Conservation (phyloP, 768 basidiomycete genomes). For the Hygrophoropsis aurantiaca region DNA sequence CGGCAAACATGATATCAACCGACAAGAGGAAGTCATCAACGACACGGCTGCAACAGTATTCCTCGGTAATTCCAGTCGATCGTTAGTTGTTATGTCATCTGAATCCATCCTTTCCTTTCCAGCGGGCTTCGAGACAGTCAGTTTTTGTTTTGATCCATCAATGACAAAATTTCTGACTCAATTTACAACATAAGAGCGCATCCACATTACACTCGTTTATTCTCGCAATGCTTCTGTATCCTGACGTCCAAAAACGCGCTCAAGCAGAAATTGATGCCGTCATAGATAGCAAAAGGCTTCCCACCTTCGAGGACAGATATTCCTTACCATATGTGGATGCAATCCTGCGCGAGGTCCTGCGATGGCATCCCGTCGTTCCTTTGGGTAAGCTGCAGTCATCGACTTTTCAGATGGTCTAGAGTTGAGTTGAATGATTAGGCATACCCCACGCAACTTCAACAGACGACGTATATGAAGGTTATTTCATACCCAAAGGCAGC, state of each 20-base stretch:
- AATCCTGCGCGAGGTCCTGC: conserved; percentile 8
- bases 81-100: not conserved
- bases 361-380: conserved; percentile 8
- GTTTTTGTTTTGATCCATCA: not conserved
- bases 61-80: conserved; percentile 13
- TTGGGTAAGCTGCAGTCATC: not conserved
- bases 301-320: conserved; percentile 8
- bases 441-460: conserved; percentile 6
- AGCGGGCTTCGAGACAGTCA: conserved; percentile 9
- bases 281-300: conserved; percentile 11
- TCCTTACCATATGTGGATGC: conserved; percentile 15
- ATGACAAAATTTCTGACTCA: not conserved
- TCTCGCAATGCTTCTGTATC: conserved; percentile 18
- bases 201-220: conserved; percentile 9
- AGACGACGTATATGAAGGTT: conserved; percentile 16
- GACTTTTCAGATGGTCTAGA: too few relatives aligned
- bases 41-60: conserved; percentile 17
- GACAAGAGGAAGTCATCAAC: conserved; percentile 18
- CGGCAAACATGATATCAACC: conserved; percentile 1
- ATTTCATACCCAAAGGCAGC: conserved; percentile 37
- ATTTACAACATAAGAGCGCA: not conserved
- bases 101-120: not conserved
- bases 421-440: conserved; percentile 5
- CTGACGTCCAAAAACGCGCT: conserved; percentile 12
- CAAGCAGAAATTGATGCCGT: conserved; percentile 19